Base-by-base conservation (phyloP, 176 grass and related monocot species). In the Juncus effusus region DNA sequence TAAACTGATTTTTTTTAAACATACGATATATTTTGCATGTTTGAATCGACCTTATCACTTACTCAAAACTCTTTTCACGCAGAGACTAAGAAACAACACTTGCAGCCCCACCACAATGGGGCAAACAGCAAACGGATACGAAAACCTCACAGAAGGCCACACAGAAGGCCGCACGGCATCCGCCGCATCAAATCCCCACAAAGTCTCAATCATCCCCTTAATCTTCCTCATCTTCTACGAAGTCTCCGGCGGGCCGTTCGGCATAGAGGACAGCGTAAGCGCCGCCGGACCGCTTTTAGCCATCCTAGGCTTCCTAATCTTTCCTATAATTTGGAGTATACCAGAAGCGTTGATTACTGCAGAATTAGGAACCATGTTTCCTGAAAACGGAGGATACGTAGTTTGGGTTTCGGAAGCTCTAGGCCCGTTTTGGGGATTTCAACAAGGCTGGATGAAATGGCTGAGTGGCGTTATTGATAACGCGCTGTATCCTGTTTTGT, bases 381-480 rank as follows among this genome's bases (percentile, higher is more conserved):
- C 84, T 2, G 87, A 96, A 54, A 91, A 91, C 62, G 84, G 87
- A 40, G 92, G 92, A 7, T 96, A 91, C 19, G 92, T 96, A 6
- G 82, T 88, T 40, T 96, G 87, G 92, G 92, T 91, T 59, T 81
- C 87, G 44, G 85, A 87, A 5, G 87, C 92, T 61, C 72, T 96
- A 15, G 87, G 92, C 0, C 84, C 92, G 3, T 96, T 85, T 40
- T 91, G 92, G 92, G 87, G 87, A 52, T 96, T 96, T 78, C 92
- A 91, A 69, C 87, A 91, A 88, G 92, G 92, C 13, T 96, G 92
- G 87, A 86, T 77, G 3, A 96, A 96, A 75, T 96, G 92, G 92
- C 80, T 96, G 7, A 91, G 87, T 13, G 92, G 92, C 7, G 87
- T 91, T 54, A 88, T 96, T 62, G 87, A 96, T 16, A 91, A 91